phyloP scores from a whole-genome alignment of 345 rosid species.

The Murraya paniculata region DNA sequence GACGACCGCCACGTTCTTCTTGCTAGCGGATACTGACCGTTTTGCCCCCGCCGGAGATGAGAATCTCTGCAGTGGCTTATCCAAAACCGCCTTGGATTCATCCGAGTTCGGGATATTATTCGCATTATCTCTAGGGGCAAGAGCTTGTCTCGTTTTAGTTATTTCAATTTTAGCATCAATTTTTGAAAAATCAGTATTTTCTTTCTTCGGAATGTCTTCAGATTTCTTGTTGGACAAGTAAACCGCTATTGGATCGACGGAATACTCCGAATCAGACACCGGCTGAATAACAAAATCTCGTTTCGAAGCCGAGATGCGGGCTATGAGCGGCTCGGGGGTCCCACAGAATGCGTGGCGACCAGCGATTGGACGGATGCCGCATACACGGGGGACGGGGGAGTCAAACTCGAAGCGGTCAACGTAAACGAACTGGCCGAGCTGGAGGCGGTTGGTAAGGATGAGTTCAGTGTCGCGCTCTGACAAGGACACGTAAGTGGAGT shows the following conservation, averaged over 20 bases:
- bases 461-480: constrained; percentile 89
- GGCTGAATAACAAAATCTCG: constrained; percentile 88
- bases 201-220: constrained; percentile 6
- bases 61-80: constrained; percentile 58
- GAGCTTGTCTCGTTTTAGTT: constrained; percentile 44
- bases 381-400: constrained; percentile 78
- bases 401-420: constrained; percentile 78
- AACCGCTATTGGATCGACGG: constrained; percentile 70
- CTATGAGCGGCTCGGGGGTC: constrained; percentile 76
- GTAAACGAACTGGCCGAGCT: constrained; percentile 94
- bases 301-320: constrained; percentile 66
- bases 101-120: constrained; percentile 15
- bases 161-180: constrained; percentile 27
- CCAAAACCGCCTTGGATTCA: constrained; percentile 22
- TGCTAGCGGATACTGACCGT: constrained; percentile 54
- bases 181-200: constrained; percentile 10
- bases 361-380: constrained; percentile 79
- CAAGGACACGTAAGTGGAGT: constrained; percentile 94
- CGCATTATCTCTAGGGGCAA: constrained; percentile 46
- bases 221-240: constrained; percentile 56
- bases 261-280: constrained; percentile 66
- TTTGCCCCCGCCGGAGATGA: constrained; percentile 75
- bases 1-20: constrained; percentile 32
- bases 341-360: constrained; percentile 92
- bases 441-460: constrained; percentile 87